phyloP scores from a whole-genome alignment of 2,329 filamentous ascomycete genomes.

The Colletotrichum sp. region DNA sequence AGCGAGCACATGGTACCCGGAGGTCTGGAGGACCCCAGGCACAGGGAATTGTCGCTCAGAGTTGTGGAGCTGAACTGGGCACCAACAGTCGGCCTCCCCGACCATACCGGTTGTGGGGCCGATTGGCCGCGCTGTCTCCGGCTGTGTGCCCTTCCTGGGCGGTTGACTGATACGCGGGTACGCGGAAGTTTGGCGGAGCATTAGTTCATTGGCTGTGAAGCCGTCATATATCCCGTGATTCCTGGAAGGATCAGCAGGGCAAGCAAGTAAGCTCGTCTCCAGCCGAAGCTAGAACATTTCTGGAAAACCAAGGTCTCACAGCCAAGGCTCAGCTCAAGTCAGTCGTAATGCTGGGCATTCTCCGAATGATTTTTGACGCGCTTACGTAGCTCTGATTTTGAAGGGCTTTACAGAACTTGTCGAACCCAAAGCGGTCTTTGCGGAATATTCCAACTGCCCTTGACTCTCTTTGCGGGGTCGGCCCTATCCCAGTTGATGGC shows the following conservation, averaged over 20 bases:
- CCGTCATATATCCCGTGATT: background rate
- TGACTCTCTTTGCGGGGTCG: background rate
- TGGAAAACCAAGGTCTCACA: background rate
- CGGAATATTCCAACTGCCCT: background rate
- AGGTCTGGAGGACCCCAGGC: background rate
- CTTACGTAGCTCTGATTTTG: background rate
- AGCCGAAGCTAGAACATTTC: background rate
- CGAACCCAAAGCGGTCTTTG: background rate
- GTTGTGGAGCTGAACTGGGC: background rate
- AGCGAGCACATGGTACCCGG: background rate
- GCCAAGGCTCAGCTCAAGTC: background rate
- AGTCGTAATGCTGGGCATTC: background rate
- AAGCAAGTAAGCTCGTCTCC: background rate
- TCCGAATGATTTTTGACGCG: fast-evolving
- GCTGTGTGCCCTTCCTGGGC: background rate
- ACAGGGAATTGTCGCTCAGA: background rate
- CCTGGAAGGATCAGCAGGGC: background rate
- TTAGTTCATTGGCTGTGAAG: background rate
- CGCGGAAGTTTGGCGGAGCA: background rate
- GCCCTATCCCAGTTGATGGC: background rate
- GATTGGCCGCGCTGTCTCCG: background rate
- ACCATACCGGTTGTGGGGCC: background rate
- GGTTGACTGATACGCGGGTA: background rate
- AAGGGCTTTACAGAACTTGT: background rate
- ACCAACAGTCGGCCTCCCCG: slow-evolving; percentile 3